Conservation (phyloP, 1,284 basidiomycete genomes). For the Puccinia coronata region DNA sequence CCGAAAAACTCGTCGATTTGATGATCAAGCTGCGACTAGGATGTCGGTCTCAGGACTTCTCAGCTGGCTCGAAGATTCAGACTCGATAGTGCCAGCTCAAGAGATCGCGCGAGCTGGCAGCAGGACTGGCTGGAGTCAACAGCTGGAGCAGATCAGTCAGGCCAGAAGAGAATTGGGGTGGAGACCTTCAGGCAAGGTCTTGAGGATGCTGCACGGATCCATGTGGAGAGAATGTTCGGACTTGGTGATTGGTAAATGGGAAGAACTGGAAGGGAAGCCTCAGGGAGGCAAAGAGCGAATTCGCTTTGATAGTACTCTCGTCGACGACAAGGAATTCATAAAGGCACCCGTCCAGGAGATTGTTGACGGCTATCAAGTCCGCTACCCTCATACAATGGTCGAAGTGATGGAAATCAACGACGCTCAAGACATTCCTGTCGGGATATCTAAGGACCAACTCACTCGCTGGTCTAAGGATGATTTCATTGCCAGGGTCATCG, state of each 20-base stretch:
- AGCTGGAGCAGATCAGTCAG: slow-evolving; percentile 27
- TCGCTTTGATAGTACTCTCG: not conserved
- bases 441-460: not conserved
- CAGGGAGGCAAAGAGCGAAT: not conserved
- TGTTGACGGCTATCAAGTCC: slow-evolving; percentile 16
- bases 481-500: slow-evolving; percentile 32
- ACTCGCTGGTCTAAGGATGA: slow-evolving; percentile 29
- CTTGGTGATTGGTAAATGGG: slow-evolving; percentile 21
- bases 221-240: slow-evolving; percentile 49
- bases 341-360: slow-evolving; percentile 12
- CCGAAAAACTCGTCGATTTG: slow-evolving; percentile 34
- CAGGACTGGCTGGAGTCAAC: slow-evolving; percentile 18
- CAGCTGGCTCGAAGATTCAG: slow-evolving; percentile 17
- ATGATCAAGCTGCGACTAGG: slow-evolving; percentile 29
- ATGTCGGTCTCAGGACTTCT: slow-evolving; percentile 26
- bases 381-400: slow-evolving; percentile 38
- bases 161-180: slow-evolving; percentile 23
- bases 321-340: slow-evolving; percentile 17
- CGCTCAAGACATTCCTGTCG: not conserved
- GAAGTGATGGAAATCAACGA: slow-evolving; percentile 23
- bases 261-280: not conserved
- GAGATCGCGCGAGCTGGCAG: not conserved
- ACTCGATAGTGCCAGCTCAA: not conserved
- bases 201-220: slow-evolving; percentile 45
- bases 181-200: slow-evolving; percentile 40